Conservation (phyloP, 2,329 filamentous ascomycete species). For the Arthrobotrys sphaeroides region DNA sequence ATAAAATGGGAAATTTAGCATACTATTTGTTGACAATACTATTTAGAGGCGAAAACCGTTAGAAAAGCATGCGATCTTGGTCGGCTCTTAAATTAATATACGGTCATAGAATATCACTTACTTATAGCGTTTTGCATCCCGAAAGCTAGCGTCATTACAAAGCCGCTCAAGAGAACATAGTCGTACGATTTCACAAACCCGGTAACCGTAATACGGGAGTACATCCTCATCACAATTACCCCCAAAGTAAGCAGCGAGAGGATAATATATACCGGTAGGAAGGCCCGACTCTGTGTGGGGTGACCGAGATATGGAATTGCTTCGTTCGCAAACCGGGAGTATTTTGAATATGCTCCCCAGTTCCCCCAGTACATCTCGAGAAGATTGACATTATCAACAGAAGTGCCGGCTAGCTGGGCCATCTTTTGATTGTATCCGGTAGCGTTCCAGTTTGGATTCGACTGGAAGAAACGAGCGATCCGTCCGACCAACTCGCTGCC, state of each 20-base stretch:
- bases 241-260: slow-evolving; percentile 15
- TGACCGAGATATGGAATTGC: slow-evolving; percentile 25
- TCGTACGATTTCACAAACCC: slow-evolving; percentile 41
- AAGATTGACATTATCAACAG: slow-evolving; percentile 18
- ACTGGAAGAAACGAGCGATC: slow-evolving; percentile 27
- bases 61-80: no score
- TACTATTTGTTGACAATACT: slow-evolving; percentile 26
- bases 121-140: slow-evolving; percentile 34
- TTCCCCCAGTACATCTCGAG: slow-evolving; percentile 23
- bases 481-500: slow-evolving; percentile 22
- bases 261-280: slow-evolving; percentile 15
- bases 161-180: slow-evolving; percentile 8
- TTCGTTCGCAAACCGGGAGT: slow-evolving; percentile 13
- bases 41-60: neutral
- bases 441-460: slow-evolving; percentile 27
- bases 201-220: slow-evolving; percentile 19
- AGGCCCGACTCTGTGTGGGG: slow-evolving; percentile 23
- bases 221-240: slow-evolving; percentile 12
- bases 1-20: neutral
- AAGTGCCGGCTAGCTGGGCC: slow-evolving; percentile 30
- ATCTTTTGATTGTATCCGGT: slow-evolving; percentile 34
- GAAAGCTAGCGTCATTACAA: slow-evolving; percentile 28
- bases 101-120: neutral
- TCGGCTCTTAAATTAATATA: neutral
- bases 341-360: slow-evolving; percentile 13